Evolutionary conservation across 371 early-diverging fungal species (phyloP).

Genomic region (Mortierella sp.): DNA sequence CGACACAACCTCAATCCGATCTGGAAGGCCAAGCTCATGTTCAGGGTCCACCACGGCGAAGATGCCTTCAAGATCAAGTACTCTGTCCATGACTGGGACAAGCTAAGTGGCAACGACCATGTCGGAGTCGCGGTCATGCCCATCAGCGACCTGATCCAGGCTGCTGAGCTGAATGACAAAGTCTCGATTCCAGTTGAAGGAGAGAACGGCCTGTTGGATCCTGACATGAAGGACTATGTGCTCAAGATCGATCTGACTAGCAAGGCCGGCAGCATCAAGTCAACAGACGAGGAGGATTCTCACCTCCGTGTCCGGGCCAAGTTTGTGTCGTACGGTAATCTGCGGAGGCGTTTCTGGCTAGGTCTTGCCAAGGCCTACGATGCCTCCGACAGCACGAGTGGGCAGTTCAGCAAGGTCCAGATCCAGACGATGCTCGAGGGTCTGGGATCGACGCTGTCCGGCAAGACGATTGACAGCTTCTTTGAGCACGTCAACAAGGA

Average conservation of each 20-base stretch:
- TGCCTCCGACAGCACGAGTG: slow-evolving; percentile 18
- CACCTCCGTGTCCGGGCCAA: slow-evolving; percentile 66
- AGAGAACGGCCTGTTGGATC: slow-evolving; percentile 53
- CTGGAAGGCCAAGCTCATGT: slow-evolving; percentile 78
- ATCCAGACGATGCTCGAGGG: slow-evolving; percentile 82
- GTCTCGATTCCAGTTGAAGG: slow-evolving; percentile 53
- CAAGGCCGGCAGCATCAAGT: slow-evolving; percentile 5
- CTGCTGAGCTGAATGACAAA: neutral
- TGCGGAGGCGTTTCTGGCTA: slow-evolving; percentile 80
- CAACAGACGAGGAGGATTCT: slow-evolving; percentile 27
- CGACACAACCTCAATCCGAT: slow-evolving; percentile 72
- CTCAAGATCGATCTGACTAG: slow-evolving; percentile 21
- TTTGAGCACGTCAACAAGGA: slow-evolving; percentile 68
- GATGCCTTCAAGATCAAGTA: slow-evolving; percentile 71
- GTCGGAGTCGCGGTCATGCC: slow-evolving; percentile 68
- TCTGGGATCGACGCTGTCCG: slow-evolving; percentile 77
- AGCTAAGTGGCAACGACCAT: slow-evolving; percentile 74
- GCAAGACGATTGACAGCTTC: slow-evolving; percentile 71
- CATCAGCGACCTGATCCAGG: slow-evolving; percentile 28
- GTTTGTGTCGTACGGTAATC: slow-evolving; percentile 71
- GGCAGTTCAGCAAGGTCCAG: slow-evolving; percentile 64
- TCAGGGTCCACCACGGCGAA: slow-evolving; percentile 69
- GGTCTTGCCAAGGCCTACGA: slow-evolving; percentile 75
- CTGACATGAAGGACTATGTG: slow-evolving; percentile 15
- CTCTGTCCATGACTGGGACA: slow-evolving; percentile 83